phyloP scores from a whole-genome alignment of 2,329 filamentous ascomycete genomes.

The Meredithiella fracta region DNA sequence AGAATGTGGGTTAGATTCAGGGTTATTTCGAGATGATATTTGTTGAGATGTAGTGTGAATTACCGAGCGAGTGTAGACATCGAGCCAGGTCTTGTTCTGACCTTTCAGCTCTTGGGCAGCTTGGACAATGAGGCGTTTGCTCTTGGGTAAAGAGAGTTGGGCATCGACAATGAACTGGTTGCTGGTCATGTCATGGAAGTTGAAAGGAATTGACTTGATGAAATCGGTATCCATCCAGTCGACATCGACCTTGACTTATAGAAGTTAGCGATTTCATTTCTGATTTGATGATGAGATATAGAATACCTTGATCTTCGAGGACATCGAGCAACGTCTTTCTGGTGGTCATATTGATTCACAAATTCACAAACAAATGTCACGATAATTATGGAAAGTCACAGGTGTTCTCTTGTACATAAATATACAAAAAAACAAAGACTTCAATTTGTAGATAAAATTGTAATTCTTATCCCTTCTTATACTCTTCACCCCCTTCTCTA shows the following conservation, averaged over 20 bases:
- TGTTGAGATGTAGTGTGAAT: slow-evolving; percentile 13
- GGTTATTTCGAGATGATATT: not conserved
- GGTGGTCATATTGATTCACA: not conserved
- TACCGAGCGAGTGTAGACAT: slow-evolving; percentile 31
- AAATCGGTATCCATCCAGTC: slow-evolving; percentile 36
- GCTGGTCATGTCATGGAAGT: slow-evolving; percentile 32
- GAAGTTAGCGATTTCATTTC: not conserved
- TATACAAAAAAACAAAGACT: no score
- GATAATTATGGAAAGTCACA: no score
- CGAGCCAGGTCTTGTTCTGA: slow-evolving; percentile 26
- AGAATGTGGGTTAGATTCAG: not conserved
- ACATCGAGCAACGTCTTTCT: not conserved
- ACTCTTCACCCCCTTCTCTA: no score
- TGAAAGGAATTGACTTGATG: slow-evolving; percentile 28
- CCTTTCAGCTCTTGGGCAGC: slow-evolving; percentile 28
- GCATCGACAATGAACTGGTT: slow-evolving; percentile 34
- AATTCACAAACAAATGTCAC: no score
- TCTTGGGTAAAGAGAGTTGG: slow-evolving; percentile 28
- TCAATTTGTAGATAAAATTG: no score
- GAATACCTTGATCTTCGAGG: not conserved
- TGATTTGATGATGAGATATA: not conserved
- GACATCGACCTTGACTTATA: slow-evolving; percentile 32
- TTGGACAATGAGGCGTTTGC: slow-evolving; percentile 26
- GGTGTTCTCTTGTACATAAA: no score
- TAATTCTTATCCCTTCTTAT: no score